Evolutionary conservation across 192 early-diverging fungal species (phyloP).

Genomic region (Lobosporangium transversale): DNA sequence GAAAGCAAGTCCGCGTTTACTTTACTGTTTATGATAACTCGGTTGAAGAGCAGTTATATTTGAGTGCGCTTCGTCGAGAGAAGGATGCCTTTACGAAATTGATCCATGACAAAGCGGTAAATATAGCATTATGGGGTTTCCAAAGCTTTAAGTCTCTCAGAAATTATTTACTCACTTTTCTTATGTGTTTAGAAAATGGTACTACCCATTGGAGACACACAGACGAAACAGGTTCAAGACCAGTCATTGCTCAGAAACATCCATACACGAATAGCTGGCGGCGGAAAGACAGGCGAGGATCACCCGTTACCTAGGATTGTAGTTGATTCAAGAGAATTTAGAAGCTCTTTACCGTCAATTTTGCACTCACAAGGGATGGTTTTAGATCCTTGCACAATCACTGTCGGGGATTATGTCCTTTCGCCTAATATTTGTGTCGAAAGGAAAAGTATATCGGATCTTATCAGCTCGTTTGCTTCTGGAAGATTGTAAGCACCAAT

Average conservation of each 20-base stretch:
- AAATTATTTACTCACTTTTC: neutral
- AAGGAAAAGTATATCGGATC: constrained; percentile 90
- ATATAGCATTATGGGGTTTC: neutral
- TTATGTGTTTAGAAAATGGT: constrained; percentile 71
- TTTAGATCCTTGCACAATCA: constrained; percentile 84
- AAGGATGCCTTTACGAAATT: constrained; percentile 94
- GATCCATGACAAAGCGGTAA: constrained; percentile 86
- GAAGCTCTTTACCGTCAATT: constrained; percentile 87
- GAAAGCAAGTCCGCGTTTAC: constrained; percentile 76
- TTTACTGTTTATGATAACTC: constrained; percentile 96
- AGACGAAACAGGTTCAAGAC: constrained; percentile 33
- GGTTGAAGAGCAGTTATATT: constrained; percentile 92
- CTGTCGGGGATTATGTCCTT: constrained; percentile 95
- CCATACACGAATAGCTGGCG: constrained; percentile 52
- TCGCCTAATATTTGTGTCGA: constrained; percentile 89
- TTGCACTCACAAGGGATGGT: constrained; percentile 81
- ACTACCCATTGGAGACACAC: constrained; percentile 72
- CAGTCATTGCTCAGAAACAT: constrained; percentile 48
- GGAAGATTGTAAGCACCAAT: constrained; percentile 76
- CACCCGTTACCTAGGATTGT: constrained; percentile 62
- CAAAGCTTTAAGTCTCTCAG: neutral
- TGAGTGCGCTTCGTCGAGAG: constrained; percentile 85
- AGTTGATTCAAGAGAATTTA: constrained; percentile 94
- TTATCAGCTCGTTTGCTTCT: constrained; percentile 82
- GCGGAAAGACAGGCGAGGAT: constrained; percentile 40